Evolutionary conservation across 2,329 filamentous ascomycete genomes (phyloP).

Genomic region (Penicillium sp.): DNA sequence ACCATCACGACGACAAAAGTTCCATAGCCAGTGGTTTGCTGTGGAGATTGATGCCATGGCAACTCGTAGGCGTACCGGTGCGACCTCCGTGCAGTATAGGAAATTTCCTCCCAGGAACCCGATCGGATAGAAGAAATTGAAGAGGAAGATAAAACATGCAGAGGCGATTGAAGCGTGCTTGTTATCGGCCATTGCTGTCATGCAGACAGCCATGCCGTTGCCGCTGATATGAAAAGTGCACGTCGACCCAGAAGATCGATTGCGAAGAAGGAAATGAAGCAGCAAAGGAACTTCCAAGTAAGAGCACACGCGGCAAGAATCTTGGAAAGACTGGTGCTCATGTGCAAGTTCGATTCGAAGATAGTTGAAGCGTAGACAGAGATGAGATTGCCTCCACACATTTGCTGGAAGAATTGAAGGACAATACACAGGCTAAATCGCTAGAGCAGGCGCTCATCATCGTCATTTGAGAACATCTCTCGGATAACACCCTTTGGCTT

Average conservation of each 20-base stretch:
- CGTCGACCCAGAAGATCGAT: slow-evolving; percentile 60
- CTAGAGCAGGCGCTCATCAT: slow-evolving; percentile 44
- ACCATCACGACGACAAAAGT: slow-evolving; percentile 36
- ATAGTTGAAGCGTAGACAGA: slow-evolving; percentile 32
- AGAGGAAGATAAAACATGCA: slow-evolving; percentile 32
- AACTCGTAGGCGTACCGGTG: slow-evolving; percentile 33
- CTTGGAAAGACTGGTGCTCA: slow-evolving; percentile 24
- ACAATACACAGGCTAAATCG: slow-evolving; percentile 29
- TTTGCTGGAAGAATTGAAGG: slow-evolving; percentile 34
- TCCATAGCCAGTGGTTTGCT: slow-evolving; percentile 34
- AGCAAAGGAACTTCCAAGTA: slow-evolving; percentile 63
- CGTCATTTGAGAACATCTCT: slow-evolving; percentile 59
- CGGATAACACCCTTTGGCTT: slow-evolving; percentile 52
- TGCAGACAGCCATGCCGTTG: slow-evolving; percentile 60
- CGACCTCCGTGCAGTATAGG: slow-evolving; percentile 35
- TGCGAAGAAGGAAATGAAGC: slow-evolving; percentile 52
- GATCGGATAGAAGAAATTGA: slow-evolving; percentile 34
- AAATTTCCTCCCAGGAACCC: slow-evolving; percentile 33
- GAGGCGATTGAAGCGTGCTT: slow-evolving; percentile 24
- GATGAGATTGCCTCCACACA: slow-evolving; percentile 34
- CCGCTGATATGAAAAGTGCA: slow-evolving; percentile 55
- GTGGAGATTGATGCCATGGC: slow-evolving; percentile 34
- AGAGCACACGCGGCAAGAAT: slow-evolving; percentile 56
- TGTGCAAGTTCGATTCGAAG: slow-evolving; percentile 29
- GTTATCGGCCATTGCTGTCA: slow-evolving; percentile 56